Conservation (phyloP, 176 grass and related monocot species). For the Zea mays region DNA sequence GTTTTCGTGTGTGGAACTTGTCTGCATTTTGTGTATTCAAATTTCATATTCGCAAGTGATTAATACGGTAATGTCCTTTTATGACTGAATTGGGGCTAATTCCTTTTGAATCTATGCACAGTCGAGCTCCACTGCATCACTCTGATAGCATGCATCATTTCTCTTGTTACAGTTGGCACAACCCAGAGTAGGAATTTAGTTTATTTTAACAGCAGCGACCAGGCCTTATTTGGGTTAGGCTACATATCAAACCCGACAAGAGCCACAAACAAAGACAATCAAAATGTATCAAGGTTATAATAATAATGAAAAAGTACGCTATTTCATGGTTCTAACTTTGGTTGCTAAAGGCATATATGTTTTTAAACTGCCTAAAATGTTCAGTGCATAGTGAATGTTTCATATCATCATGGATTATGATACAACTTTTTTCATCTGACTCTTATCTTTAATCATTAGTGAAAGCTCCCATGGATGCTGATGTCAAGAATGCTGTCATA, state of each 20-base stretch:
- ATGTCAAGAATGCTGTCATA: conserved; percentile 13
- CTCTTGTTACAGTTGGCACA: background rate
- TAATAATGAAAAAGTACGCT: background rate
- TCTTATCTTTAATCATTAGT: conserved; percentile 1
- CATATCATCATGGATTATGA: background rate
- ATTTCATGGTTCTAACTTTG: background rate
- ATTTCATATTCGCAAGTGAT: background rate
- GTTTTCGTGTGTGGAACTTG: background rate
- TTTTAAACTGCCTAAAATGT: background rate
- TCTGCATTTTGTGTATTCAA: background rate
- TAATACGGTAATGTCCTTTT: background rate
- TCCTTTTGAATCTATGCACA: background rate
- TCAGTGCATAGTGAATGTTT: background rate
- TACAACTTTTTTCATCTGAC: conserved; percentile 1
- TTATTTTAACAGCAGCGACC: background rate
- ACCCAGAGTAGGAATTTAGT: background rate
- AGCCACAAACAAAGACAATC: background rate
- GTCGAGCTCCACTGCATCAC: background rate
- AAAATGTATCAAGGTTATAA: background rate
- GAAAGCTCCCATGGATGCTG: conserved; percentile 38
- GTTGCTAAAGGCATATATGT: too few relatives aligned
- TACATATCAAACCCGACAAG: background rate
- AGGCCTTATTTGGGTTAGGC: background rate
- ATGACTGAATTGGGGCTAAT: background rate
- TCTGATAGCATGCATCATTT: background rate